phyloP scores from a whole-genome alignment of 2,329 filamentous ascomycete genomes.

The Trichothecium sympodiale region DNA sequence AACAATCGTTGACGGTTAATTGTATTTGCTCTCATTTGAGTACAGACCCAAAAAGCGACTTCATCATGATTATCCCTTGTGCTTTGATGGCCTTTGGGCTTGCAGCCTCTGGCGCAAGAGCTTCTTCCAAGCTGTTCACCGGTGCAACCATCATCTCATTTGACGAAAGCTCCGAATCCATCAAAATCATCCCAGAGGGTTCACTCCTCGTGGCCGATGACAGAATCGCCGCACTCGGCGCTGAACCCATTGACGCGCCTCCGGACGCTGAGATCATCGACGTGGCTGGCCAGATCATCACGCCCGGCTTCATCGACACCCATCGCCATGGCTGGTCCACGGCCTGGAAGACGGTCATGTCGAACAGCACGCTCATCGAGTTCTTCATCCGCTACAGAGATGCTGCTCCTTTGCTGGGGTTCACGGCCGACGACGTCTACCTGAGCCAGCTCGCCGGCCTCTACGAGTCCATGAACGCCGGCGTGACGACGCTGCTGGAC shows the following conservation, averaged over 20 bases:
- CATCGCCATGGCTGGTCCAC: conserved; percentile 48
- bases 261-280: conserved; percentile 24
- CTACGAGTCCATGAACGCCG: conserved; percentile 38
- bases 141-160: conserved; percentile 30
- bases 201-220: conserved; percentile 28
- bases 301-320: conserved; percentile 45
- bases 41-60: no score
- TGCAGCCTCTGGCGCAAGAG: no score
- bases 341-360: conserved; percentile 37
- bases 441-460: conserved; percentile 33
- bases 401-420: conserved; percentile 16
- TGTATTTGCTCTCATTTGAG: no score
- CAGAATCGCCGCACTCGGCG: conserved; percentile 22
- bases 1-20: no score
- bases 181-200: conserved; percentile 26
- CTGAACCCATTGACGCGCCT: conserved; percentile 3
- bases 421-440: conserved; percentile 33
- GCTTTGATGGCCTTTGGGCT: no score
- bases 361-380: conserved; percentile 36
- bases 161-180: conserved; percentile 17
- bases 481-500: conserved; percentile 41
- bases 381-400: conserved; percentile 33
- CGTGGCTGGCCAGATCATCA: conserved; percentile 37
- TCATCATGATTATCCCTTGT: no score
- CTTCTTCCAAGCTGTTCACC: conserved; percentile 11